These are phyloP conservation scores for Metarhizium robertsii DNA, from an alignment of 2,329 filamentous ascomycete species.

Conservation along the genomic window DNA sequence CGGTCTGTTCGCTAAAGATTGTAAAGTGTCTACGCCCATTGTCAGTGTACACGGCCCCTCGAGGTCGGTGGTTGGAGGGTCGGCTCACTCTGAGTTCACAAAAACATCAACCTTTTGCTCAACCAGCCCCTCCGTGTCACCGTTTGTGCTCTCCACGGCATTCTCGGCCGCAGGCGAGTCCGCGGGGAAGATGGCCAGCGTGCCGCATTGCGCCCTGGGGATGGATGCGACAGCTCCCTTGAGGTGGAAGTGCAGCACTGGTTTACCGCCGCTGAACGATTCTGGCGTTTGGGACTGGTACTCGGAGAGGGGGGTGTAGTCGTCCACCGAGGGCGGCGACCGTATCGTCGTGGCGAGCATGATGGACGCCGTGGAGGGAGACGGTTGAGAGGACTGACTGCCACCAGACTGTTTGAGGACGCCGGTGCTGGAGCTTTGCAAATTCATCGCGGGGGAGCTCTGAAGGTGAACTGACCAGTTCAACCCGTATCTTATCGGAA, in stretches of 20 bases:
- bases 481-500: not conserved
- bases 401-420: not conserved
- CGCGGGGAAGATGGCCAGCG: slow-evolving; percentile 43
- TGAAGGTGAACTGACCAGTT: too few relatives aligned
- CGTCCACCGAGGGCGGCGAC: slow-evolving; percentile 42
- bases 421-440: not conserved
- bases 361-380: not conserved
- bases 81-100: slow-evolving; percentile 45
- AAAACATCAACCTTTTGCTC: slow-evolving; percentile 47
- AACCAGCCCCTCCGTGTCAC: slow-evolving; percentile 23
- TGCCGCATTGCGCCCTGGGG: slow-evolving; percentile 41
- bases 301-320: slow-evolving; percentile 57
- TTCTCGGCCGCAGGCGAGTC: slow-evolving; percentile 23
- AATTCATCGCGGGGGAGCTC: not conserved
- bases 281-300: slow-evolving; percentile 65
- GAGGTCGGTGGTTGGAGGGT: not conserved
- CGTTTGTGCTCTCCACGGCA: slow-evolving; percentile 16
- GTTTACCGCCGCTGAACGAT: slow-evolving; percentile 62
- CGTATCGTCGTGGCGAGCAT: slow-evolving; percentile 47
- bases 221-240: slow-evolving; percentile 48
- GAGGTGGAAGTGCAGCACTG: slow-evolving; percentile 59
- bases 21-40: slow-evolving; percentile 33
- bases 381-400: not conserved
- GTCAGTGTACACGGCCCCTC: not conserved
- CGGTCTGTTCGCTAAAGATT: slow-evolving; percentile 50